phyloP scores from a whole-genome alignment of 208 protist species.

The Porcisia deanei region DNA sequence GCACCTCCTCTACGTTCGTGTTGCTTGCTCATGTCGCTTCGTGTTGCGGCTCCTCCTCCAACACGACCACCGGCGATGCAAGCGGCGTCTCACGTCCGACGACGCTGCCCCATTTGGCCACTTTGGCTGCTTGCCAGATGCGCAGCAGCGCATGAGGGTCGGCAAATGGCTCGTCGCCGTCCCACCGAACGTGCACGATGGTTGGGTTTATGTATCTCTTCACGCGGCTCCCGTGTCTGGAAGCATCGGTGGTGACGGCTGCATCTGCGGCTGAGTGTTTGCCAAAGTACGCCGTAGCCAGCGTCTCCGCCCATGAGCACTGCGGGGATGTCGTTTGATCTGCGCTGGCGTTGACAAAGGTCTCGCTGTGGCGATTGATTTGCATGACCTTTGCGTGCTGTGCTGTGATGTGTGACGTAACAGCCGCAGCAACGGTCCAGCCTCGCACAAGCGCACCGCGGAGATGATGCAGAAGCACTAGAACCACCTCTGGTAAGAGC shows the following conservation, averaged over 20 bases:
- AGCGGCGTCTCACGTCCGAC: background rate
- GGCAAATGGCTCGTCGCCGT: background rate
- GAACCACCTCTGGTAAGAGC: constrained; percentile 23
- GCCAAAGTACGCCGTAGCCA: background rate
- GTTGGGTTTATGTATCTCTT: background rate
- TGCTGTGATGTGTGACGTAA: background rate
- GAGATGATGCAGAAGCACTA: constrained; percentile 10
- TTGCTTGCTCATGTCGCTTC: background rate
- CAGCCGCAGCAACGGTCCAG: background rate
- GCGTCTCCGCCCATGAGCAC: background rate
- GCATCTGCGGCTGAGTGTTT: background rate
- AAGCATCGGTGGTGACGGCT: background rate
- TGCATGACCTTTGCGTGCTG: background rate
- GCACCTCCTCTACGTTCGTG: background rate
- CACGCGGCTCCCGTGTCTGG: background rate
- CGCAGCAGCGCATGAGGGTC: background rate
- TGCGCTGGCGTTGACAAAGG: background rate
- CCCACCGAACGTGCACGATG: background rate
- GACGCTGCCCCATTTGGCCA: background rate
- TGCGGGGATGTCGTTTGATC: background rate
- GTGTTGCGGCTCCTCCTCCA: background rate
- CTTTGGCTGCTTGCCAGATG: background rate
- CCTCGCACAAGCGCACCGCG: background rate
- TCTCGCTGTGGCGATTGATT: background rate
- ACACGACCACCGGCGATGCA: background rate